Evolutionary conservation across 495 filamentous ascomycete genomes (phyloP), one percentile per base, ranked within the genome.

Genomic region (Aspergillus ellipticus): DNA sequence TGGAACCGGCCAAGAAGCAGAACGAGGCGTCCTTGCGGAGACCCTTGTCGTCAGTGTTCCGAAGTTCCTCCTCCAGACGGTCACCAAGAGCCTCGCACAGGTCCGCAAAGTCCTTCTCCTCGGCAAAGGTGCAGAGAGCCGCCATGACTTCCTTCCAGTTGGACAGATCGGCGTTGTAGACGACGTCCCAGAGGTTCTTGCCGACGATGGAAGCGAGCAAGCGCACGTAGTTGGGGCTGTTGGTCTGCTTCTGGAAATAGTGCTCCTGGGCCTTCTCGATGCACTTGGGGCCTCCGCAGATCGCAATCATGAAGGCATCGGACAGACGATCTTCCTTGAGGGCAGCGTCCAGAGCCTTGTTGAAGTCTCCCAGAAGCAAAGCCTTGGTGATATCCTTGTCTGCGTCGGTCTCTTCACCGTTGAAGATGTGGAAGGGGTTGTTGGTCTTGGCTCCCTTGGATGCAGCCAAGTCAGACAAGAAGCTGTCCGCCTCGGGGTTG

Each of bases 71-170:
- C 55, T 89, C 81, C 48, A 99, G 80, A 22, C 94, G 85, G 67
- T 99, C 94, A 57, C 94, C 94, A 15, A 99, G 82, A 41, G 91
- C 90, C 66, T 97, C 94, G 63, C 92, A 97, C n/a, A 99, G 83
- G 63, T 97, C 95, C 26, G 90, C 80, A 69, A 97, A 99, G 62
- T 97, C 94, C 51, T 85, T 81, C 39, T 89, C 85, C 49, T 94
- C 85, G 10, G 92, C 93, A 69, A 92, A 97, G 11, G 92, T 97
- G 81, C 94, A 97, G 26, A 99, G 79, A 2, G 90, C 88, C 24
- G 88, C 92, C 89, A 97, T 92, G 10, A 94, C 85, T 70, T 97
- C 94, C 74, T 93, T 97, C 94, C 94, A 99, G 71, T 93, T 89
- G 39, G 80, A 77, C 42, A 97, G 71, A 63, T 96, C 89, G 1